Percentiles rank a stretch among this genome's conserved stretches.
Evolutionary conservation across 306 rosid species (phyloP).

Genomic region (Acacia confusa): DNA sequence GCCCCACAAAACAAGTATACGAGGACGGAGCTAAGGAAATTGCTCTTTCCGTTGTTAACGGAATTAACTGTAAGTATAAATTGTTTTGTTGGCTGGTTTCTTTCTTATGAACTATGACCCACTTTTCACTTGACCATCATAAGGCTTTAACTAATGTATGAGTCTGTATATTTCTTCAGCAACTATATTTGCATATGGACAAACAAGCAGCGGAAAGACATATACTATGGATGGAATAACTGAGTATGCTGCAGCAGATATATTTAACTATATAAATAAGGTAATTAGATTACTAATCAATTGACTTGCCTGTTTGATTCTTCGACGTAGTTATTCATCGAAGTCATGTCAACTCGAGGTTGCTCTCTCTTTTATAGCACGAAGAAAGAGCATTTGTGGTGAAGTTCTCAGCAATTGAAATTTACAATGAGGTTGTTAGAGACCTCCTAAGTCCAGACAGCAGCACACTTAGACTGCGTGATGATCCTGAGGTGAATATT

Average conservation of each 20-base stretch:
- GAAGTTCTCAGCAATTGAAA: slow-evolving; percentile 95
- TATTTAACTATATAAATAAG: slow-evolving; percentile 80
- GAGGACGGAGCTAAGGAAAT: slow-evolving; percentile 90
- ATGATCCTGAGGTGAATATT: slow-evolving; percentile 89
- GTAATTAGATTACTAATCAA: slow-evolving; percentile 44
- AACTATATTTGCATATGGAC: slow-evolving; percentile 96
- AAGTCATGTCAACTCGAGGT: slow-evolving; percentile 29
- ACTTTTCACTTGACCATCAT: slow-evolving; percentile 9
- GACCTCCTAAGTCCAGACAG: slow-evolving; percentile 88
- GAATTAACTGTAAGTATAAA: slow-evolving; percentile 84
- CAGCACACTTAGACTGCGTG: slow-evolving; percentile 86
- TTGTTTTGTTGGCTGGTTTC: slow-evolving; percentile 31
- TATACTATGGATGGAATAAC: slow-evolving; percentile 98
- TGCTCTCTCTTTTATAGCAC: slow-evolving; percentile 57
- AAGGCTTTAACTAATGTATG: slow-evolving; percentile 21
- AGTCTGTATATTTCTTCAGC: slow-evolving; percentile 58
- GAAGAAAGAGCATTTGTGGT: slow-evolving; percentile 92
- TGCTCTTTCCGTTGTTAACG: slow-evolving; percentile 89
- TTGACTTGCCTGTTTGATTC: slow-evolving; percentile 16
- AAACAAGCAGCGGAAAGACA: slow-evolving; percentile 99
- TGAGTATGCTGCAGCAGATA: slow-evolving; percentile 84
- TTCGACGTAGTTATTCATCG: background rate
- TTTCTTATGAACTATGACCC: slow-evolving; percentile 31
- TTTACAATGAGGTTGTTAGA: slow-evolving; percentile 95
- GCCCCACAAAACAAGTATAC: slow-evolving; percentile 80